Conservation (phyloP, 345 rosid genomes). For the Eucalyptus albens region DNA sequence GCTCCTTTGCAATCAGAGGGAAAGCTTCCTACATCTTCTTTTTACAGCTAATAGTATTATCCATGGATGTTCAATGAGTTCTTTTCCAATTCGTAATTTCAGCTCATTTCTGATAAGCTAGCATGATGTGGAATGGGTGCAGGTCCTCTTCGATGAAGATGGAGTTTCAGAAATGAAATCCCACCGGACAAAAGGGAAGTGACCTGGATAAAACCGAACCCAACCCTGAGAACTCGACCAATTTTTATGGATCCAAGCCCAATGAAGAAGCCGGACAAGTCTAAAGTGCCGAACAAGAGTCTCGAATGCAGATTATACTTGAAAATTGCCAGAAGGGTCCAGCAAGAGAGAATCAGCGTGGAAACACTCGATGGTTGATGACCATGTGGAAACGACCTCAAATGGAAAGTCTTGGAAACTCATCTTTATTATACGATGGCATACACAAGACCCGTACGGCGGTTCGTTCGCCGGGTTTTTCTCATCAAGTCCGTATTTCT, state of each 20-base stretch:
- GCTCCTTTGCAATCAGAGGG: background rate
- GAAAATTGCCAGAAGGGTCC: conserved; percentile 82
- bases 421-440: conserved; percentile 9
- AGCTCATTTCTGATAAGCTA: background rate
- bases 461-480: too few species aligned
- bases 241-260: conserved; percentile 57
- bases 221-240: conserved; percentile 45
- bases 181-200: conserved; percentile 44
- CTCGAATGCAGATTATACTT: conserved; percentile 41
- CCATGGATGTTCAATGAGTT: too few species aligned
- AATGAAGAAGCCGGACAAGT: conserved; percentile 20
- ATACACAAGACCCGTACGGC: too few species aligned
- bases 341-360: conserved; percentile 52
- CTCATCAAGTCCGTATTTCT: too few species aligned
- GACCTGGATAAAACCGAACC: conserved; percentile 71
- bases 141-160: conserved; percentile 78
- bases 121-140: background rate
- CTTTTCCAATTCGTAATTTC: background rate
- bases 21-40: background rate
- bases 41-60: background rate
- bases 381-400: background rate
- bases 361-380: conserved; percentile 31
- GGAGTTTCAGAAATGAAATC: conserved; percentile 46
- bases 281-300: conserved; percentile 20
- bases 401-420: conserved; percentile 11